phyloP scores from a whole-genome alignment of 1,284 basidiomycete species.

The Apiotrichum porosum region DNA sequence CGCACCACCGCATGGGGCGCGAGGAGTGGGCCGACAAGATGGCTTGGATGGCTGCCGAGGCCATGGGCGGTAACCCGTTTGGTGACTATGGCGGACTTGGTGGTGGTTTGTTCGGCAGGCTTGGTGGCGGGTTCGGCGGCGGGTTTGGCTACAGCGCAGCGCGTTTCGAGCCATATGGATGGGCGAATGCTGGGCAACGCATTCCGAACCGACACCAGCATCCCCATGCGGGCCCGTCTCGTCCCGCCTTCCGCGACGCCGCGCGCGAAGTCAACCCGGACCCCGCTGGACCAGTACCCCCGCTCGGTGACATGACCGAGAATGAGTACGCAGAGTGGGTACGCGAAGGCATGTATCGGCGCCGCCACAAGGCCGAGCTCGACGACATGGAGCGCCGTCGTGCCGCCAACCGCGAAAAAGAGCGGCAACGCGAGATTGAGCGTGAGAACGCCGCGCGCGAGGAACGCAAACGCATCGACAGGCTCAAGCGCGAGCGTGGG shows the following conservation, averaged over 20 bases:
- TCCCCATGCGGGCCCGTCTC: neutral
- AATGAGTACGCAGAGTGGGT: constrained; percentile 27
- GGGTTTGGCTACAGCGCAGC: no score
- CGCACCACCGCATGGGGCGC: constrained; percentile 1
- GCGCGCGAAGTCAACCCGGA: constrained; percentile 15
- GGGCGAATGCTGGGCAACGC: neutral
- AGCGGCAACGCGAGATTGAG: neutral
- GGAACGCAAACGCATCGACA: neutral
- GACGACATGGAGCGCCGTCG: constrained; percentile 3
- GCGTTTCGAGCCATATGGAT: neutral
- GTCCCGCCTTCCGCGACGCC: constrained; percentile 3
- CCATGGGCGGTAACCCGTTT: neutral
- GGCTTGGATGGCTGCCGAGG: constrained; percentile 18
- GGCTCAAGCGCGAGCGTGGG: neutral
- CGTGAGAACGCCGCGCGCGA: neutral
- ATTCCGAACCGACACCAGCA: constrained; percentile 8
- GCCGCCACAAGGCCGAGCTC: constrained; percentile 17
- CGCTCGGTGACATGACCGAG: constrained; percentile 26
- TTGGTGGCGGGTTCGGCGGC: no score
- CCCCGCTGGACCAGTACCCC: constrained; percentile 14
- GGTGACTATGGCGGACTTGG: neutral
- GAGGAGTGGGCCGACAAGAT: constrained; percentile 24
- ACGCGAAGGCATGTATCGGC: constrained; percentile 22
- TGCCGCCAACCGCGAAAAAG: neutral
- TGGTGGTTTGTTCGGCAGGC: no score